phyloP scores from a whole-genome alignment of 129 eudicot genomes.

The Erigeron canadensis region DNA sequence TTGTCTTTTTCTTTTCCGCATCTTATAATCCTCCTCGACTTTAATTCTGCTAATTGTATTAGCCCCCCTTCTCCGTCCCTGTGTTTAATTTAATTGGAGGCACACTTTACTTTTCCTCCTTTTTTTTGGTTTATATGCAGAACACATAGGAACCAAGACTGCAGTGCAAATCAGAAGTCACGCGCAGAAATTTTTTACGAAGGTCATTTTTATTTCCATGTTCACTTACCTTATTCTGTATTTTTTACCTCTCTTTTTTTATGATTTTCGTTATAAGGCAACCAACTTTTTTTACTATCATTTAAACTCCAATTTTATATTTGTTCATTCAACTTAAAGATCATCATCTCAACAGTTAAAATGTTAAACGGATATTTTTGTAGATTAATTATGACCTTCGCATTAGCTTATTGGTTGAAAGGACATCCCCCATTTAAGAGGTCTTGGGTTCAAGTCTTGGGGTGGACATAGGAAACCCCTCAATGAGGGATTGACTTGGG shows the following conservation, averaged over 20 bases:
- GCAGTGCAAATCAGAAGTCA: conserved; percentile 99
- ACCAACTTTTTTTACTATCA: too few relatives aligned
- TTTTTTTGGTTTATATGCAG: conserved; percentile 60
- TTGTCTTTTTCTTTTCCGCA: not conserved
- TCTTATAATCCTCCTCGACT: conserved; percentile 12
- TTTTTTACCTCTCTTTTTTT: not conserved
- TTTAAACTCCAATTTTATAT: too few relatives aligned
- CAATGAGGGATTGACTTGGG: too few relatives aligned
- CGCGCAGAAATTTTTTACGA: conserved; percentile 97
- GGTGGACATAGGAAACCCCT: too few relatives aligned
- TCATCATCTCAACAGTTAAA: too few relatives aligned
- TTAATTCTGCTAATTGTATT: not conserved
- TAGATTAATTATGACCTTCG: too few relatives aligned
- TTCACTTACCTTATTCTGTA: not conserved
- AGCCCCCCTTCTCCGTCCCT: not conserved
- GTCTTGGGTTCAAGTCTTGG: too few relatives aligned
- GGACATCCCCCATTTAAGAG: too few relatives aligned
- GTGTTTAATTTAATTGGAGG: conserved; percentile 9
- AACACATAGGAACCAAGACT: conserved; percentile 99
- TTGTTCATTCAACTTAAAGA: too few relatives aligned
- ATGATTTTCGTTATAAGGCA: not conserved
- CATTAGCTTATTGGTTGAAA: too few relatives aligned
- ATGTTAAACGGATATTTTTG: too few relatives aligned
- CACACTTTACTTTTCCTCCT: conserved; percentile 36
- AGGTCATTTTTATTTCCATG: conserved; percentile 55